Evolutionary conservation across 148 eudicot genomes (phyloP), one percentile per base, ranked within the genome.

Genomic region (Rhododendron ferrugineum): DNA sequence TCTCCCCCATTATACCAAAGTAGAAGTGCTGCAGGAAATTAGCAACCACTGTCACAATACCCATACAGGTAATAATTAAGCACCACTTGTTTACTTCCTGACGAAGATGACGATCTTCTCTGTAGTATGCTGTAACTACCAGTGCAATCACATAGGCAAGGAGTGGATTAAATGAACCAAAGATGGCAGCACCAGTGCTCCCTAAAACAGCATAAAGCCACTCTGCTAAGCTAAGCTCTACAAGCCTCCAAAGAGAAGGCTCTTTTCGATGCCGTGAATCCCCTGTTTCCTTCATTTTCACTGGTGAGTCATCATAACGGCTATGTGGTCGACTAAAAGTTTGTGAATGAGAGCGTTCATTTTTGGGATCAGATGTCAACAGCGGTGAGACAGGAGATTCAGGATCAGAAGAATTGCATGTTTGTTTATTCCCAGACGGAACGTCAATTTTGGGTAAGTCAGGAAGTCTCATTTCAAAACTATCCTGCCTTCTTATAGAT

Each of bases 191-290:
- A 87, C 99, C 99, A 84, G 85, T 92, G 91, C 99, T 93, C 77
- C 99, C 99, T 46, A 97, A 87, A 86, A 95, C 98, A 83, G 99
- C 99, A 92, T 97, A 97, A 64, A 97, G 98, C 99, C 99, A 97
- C 83, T 97, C 99, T 11, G 98, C 96, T 81, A 97, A 88, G 91
- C 99, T 97, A 90, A 97, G 98, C 88, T 97, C 98, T 85, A 95
- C 92, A 74, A 97, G 98, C 90, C 98, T 97, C 99, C 98, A 97
- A 85, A 97, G 89, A 13, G 99, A 92, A 23, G 99, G 99, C 42
- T 92, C 90, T 83, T 89, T 89, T 44, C 86, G 89, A 54, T 88
- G 86, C 78, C 49, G 87, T 75, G 74, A 60, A 84, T 89, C 90
- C 86, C 92, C 92, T 15, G 85, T 78, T 66, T 90, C 91, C 88